These are phyloP conservation scores for Penicillium sumatraense DNA, from an alignment of 2,329 filamentous ascomycete species.

Conservation along the genomic window DNA sequence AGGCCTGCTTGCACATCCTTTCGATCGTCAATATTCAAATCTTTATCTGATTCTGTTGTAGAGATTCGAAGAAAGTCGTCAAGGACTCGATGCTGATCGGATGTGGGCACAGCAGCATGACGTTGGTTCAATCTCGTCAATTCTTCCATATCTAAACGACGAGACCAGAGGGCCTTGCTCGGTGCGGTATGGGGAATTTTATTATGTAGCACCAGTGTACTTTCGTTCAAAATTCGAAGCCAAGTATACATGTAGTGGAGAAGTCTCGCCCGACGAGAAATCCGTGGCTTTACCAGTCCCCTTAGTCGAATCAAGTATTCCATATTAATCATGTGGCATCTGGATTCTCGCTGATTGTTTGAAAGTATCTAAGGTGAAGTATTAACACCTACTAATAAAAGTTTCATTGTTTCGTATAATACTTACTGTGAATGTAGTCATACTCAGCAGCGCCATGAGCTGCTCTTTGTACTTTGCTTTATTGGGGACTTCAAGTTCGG, in stretches of 20 bases:
- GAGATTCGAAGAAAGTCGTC: background rate
- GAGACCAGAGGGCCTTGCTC: background rate
- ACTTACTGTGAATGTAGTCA: background rate
- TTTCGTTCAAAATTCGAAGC: constrained; percentile 6
- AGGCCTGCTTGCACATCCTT: background rate
- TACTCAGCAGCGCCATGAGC: background rate
- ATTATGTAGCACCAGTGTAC: background rate
- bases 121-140: background rate
- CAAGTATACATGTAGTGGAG: constrained; percentile 3
- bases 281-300: background rate
- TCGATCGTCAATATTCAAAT: background rate
- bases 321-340: constrained; percentile 1
- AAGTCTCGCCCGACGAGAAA: background rate
- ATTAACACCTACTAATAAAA: background rate
- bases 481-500: background rate
- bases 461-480: constrained; percentile 9
- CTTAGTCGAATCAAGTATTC: background rate
- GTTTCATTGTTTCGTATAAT: background rate
- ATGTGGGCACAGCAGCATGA: background rate
- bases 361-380: background rate
- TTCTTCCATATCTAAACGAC: background rate
- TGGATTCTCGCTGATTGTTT: background rate
- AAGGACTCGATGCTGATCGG: background rate
- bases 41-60: background rate
- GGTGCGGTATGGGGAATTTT: background rate